phyloP scores from a whole-genome alignment of 495 filamentous ascomycete genomes.

The Lasiosphaeriaceae sp. region DNA sequence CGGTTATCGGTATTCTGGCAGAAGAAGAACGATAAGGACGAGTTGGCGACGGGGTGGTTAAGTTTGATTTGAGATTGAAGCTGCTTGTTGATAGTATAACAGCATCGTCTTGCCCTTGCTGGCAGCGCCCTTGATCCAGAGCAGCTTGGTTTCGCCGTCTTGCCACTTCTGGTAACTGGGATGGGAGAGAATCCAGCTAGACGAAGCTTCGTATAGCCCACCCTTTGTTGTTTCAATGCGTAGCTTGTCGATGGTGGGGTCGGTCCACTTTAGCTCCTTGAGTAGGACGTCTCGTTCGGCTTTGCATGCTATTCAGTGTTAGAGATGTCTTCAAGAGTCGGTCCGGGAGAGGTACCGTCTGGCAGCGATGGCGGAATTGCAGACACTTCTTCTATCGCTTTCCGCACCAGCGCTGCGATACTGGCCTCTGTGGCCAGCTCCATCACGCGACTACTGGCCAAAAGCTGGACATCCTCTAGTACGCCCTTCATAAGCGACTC shows the following conservation, averaged over 20 bases:
- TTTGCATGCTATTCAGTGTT: not conserved
- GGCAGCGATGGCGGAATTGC: not conserved
- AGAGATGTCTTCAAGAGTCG: not conserved
- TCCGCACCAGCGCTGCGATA: not conserved
- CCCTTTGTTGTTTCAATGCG: slow-evolving; percentile 1
- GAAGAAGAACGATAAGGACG: not conserved
- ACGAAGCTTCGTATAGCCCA: not conserved
- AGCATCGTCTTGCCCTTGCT: slow-evolving; percentile 4
- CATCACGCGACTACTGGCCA: not conserved
- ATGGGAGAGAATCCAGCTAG: not conserved
- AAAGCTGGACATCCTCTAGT: not conserved
- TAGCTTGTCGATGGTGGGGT: not conserved
- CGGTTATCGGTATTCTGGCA: not conserved
- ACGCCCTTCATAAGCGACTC: slow-evolving; percentile 1
- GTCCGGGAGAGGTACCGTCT: not conserved
- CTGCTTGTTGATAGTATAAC: not conserved
- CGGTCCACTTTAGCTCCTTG: not conserved
- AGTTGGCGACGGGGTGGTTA: not conserved
- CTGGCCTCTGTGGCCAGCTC: not conserved
- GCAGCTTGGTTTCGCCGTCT: not conserved
- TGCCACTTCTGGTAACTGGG: not conserved
- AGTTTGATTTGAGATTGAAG: not conserved
- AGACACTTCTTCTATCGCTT: not conserved
- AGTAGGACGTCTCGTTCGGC: not conserved
- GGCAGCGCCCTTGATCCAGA: slow-evolving; percentile 2